Conservation (phyloP, 805 yeast species). For the Nakazawaea siamensis region DNA sequence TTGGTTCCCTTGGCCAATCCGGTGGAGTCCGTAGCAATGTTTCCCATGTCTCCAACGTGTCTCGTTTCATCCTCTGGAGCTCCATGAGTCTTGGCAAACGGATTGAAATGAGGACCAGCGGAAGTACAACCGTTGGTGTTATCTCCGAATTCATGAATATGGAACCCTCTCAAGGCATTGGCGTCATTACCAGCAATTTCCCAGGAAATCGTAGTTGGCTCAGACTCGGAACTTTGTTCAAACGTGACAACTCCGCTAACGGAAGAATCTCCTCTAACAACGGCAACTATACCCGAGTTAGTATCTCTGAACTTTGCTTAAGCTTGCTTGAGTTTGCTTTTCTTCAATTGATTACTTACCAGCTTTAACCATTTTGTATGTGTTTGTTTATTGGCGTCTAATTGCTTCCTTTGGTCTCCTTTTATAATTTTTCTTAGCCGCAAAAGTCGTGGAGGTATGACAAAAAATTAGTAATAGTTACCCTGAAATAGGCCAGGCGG, state of each 20-base stretch:
- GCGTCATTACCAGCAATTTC: slow-evolving; percentile 86
- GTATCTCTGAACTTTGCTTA: too few relatives aligned
- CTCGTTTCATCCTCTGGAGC: slow-evolving; percentile 75
- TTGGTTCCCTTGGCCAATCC: slow-evolving; percentile 91
- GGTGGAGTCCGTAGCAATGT: slow-evolving; percentile 74
- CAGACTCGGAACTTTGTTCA: slow-evolving; percentile 72
- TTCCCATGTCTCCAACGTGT: slow-evolving; percentile 97
- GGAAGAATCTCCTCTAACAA: slow-evolving; percentile 88
- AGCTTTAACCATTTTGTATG: slow-evolving; percentile 46
- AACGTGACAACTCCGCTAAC: slow-evolving; percentile 84
- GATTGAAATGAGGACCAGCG: slow-evolving; percentile 97
- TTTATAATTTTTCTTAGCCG: too few relatives aligned
- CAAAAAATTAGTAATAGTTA: too few relatives aligned
- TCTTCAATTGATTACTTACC: slow-evolving; percentile 32
- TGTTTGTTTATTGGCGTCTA: too few relatives aligned
- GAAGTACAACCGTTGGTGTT: slow-evolving; percentile 98
- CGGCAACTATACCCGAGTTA: slow-evolving; percentile 82
- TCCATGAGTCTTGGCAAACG: slow-evolving; percentile 84
- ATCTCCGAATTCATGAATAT: slow-evolving; percentile 96
- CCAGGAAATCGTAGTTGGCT: slow-evolving; percentile 81
- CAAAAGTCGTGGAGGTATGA: too few relatives aligned
- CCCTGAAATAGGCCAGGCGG: too few relatives aligned
- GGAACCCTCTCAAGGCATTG: slow-evolving; percentile 93
- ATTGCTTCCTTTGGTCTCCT: too few relatives aligned
- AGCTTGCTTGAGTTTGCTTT: neutral